A percentile compares a stretch with the other conserved stretches of the same genome.
Conservation (phyloP, 805 yeast genomes). For the Lachancea quebecensis region DNA sequence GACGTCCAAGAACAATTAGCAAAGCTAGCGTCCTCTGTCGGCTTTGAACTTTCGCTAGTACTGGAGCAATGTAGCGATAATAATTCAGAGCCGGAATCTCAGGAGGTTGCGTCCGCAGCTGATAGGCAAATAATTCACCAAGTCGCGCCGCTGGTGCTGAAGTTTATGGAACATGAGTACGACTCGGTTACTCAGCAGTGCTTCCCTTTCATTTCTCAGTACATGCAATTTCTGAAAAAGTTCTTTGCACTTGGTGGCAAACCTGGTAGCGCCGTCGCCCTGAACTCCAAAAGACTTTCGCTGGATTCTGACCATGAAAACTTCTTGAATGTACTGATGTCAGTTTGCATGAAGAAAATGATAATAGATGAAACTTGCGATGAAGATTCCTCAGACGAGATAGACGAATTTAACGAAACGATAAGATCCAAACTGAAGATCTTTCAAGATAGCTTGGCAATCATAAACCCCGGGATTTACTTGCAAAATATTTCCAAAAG, state of each 20-base stretch:
- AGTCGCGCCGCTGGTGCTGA: conserved; percentile 65
- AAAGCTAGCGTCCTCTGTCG: conserved; percentile 64
- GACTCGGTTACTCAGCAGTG: conserved; percentile 85
- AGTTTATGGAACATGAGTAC: conserved; percentile 70
- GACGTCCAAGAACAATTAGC: conserved; percentile 76
- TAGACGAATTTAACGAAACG: conserved; percentile 73
- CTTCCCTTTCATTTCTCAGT: conserved; percentile 72
- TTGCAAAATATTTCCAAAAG: conserved; percentile 54
- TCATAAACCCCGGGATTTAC: conserved; percentile 53
- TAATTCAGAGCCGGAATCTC: conserved; percentile 29
- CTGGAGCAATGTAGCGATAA: conserved; percentile 45
- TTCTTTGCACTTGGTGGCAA: conserved; percentile 35
- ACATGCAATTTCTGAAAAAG: conserved; percentile 63
- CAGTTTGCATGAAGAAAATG: conserved; percentile 69
- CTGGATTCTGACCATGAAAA: conserved; percentile 37
- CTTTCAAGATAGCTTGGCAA: conserved; percentile 77
- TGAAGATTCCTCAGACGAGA: conserved; percentile 66
- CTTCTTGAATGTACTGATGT: conserved; percentile 55
- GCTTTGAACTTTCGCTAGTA: conserved; percentile 65
- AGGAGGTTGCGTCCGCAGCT: conserved; percentile 33
- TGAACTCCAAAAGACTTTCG: conserved; percentile 31
- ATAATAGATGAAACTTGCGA: conserved; percentile 71
- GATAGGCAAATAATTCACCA: conserved; percentile 45
- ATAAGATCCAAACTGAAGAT: conserved; percentile 59
- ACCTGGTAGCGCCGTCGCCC: conserved; percentile 34